phyloP scores from a whole-genome alignment of 306 rosid species.

The Citrullus amarus region DNA sequence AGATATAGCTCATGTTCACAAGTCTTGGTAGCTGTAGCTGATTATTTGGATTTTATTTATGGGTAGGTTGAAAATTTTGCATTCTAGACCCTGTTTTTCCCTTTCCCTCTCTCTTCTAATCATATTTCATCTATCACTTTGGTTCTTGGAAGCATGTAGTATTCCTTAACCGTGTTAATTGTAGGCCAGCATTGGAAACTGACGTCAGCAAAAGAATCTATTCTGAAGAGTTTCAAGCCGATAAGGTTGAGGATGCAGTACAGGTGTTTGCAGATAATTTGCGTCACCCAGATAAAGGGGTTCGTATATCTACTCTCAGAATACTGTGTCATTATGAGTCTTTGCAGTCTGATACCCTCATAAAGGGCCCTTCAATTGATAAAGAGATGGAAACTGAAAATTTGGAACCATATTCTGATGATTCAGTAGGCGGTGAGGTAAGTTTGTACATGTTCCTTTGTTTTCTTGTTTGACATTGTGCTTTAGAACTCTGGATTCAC shows the following conservation, averaged over 20 bases:
- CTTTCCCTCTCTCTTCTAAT: background rate
- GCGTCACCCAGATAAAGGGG: constrained; percentile 47
- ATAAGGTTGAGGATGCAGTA: constrained; percentile 29
- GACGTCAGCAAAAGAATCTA: constrained; percentile 22
- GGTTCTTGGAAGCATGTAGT: background rate
- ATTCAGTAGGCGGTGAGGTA: constrained; percentile 37
- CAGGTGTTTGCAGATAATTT: constrained; percentile 50
- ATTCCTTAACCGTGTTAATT: constrained; percentile 10
- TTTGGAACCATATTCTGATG: constrained; percentile 18
- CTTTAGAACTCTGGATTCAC: constrained; percentile 16
- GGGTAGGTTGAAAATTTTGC: constrained; percentile 40
- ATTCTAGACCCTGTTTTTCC: background rate
- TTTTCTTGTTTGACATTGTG: background rate
- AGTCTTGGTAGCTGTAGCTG: constrained; percentile 69
- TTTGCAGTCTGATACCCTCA: constrained; percentile 20
- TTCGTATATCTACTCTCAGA: constrained; percentile 64
- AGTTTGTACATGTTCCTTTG: constrained; percentile 16
- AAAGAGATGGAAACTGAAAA: constrained; percentile 46
- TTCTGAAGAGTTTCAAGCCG: constrained; percentile 39
- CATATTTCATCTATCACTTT: background rate
- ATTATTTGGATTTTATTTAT: constrained; percentile 46
- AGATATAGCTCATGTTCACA: constrained; percentile 49
- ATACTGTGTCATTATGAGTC: constrained; percentile 50
- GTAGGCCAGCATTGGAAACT: constrained; percentile 39
- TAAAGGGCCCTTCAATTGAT: constrained; percentile 33